A percentile compares a stretch with the other conserved stretches of the same genome.
Conservation (phyloP, 768 basidiomycete genomes). For the Amylocystis lapponica region DNA sequence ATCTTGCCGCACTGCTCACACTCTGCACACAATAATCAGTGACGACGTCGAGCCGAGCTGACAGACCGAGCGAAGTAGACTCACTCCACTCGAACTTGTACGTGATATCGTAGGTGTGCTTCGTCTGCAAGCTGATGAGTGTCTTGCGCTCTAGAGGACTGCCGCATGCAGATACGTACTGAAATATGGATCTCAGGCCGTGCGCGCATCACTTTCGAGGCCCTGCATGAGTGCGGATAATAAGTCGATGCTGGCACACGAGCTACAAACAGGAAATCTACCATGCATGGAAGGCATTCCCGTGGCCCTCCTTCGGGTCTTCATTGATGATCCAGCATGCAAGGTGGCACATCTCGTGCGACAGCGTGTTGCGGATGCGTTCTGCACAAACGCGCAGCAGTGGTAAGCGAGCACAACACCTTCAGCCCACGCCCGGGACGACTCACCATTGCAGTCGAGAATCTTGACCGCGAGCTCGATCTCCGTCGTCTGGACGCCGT, state of each 20-base stretch:
- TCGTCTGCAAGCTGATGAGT: constrained; percentile 46
- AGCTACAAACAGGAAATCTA: constrained; percentile 11
- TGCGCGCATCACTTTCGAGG: constrained; percentile 58
- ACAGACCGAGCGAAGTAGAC: constrained; percentile 18
- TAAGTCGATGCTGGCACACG: constrained; percentile 1
- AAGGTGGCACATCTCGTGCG: constrained; percentile 92
- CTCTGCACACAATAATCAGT: constrained; percentile 32
- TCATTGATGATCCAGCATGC: constrained; percentile 80
- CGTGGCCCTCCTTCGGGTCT: constrained; percentile 67
- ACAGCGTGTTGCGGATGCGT: constrained; percentile 73
- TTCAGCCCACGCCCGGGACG: background rate
- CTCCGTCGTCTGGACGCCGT: constrained; percentile 52
- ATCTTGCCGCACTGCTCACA: constrained; percentile 59
- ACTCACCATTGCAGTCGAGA: constrained; percentile 65
- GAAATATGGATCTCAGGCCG: constrained; percentile 69
- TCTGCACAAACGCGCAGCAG: constrained; percentile 37
- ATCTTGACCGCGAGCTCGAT: constrained; percentile 85
- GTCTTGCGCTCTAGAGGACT: background rate
- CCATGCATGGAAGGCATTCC: constrained; percentile 69
- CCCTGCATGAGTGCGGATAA: constrained; percentile 53
- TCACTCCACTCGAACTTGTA: constrained; percentile 72
- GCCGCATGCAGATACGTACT: constrained; percentile 30
- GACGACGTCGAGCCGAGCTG: constrained; percentile 4
- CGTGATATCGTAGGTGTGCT: constrained; percentile 69
- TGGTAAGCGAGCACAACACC: background rate